Percentiles rank a stretch among this genome's conserved stretches.
phyloP scores from a whole-genome alignment of 164 flowering plant species.

The Saururus chinensis region DNA sequence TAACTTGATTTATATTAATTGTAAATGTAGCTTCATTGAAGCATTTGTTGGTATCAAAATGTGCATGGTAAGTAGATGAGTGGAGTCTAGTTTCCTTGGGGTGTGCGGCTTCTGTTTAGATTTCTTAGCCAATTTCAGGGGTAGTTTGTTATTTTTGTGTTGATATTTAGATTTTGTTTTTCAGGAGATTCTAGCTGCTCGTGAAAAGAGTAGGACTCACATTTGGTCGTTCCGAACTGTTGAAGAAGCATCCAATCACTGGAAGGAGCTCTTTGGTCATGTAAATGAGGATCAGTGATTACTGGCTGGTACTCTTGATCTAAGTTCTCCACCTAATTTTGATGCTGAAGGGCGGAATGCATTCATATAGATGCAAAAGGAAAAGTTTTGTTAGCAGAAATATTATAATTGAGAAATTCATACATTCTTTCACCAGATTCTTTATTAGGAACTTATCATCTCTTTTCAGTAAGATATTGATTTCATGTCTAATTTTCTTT shows the following conservation, averaged over 20 bases:
- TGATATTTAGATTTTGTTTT: neutral
- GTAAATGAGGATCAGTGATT: slow-evolving; percentile 23
- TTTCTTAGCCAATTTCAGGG: neutral
- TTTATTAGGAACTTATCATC: too few species aligned
- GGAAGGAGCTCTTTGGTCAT: slow-evolving; percentile 36
- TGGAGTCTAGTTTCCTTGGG: too few species aligned
- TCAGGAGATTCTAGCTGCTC: slow-evolving; percentile 42
- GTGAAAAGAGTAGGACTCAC: slow-evolving; percentile 30
- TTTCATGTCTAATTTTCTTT: too few species aligned
- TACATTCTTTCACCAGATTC: too few species aligned
- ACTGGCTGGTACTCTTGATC: neutral
- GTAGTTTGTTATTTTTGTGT: neutral
- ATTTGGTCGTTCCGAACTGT: slow-evolving; percentile 44
- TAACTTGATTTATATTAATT: too few species aligned
- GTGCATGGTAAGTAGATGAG: too few species aligned
- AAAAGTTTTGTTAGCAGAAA: neutral
- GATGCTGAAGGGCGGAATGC: neutral
- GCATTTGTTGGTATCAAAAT: too few species aligned
- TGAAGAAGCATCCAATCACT: slow-evolving; percentile 39
- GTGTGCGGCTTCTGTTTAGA: too few species aligned
- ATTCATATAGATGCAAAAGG: neutral
- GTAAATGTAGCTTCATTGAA: too few species aligned
- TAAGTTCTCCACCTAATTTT: neutral
- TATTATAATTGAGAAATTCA: too few species aligned
- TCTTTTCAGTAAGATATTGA: too few species aligned